Evolutionary conservation across 345 rosid species (phyloP), one percentile per base, ranked within the genome.

Genomic region (Rhizophora apiculata): DNA sequence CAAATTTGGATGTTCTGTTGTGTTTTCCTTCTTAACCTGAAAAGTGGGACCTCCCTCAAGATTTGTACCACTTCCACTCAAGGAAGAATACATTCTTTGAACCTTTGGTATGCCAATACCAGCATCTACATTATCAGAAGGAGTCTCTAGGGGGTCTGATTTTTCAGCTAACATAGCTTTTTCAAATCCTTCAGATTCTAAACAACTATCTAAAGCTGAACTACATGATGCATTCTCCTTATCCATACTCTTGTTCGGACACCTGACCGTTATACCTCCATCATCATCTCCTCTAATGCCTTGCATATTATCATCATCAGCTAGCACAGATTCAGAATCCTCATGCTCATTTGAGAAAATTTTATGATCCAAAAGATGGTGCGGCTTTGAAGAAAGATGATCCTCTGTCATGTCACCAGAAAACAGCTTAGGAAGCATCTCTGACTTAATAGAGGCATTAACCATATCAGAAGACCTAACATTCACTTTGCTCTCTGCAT

Each of bases 401-500:
- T 66, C 74, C 57, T 66, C 82, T 43, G 68, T 73, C 73, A 70
- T 64, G 74, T 72, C 73, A 62, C 74, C 73, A 65, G 78, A 68
- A 43, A 68, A 60, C 31, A 76, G 29, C 79, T 83, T 82, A 0
- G 67, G 78, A 70, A 51, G 67, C 70, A 71, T 75, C 64, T 67
- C 80, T 63, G 70, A 78, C 74, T 79, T 82, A 68, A 66, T 82
- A 9, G 81, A 74, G 63, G 76, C 83, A 60, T 81, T 83, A 22
- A 77, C 78, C 64, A 62, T 34, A 55, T 80, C 79, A 60, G 83
- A 82, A 63, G 76, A 69, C 82, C 84, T 84, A 55, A 67, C 6
- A 39, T 65, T 80, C 75, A 77, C 80, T 83, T 84, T 88, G 70
- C 88, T 92, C 69, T 87, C 87, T 7, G 83, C 86, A 85, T 73